Evolutionary conservation across 768 basidiomycete genomes (phyloP).

Genomic region (Asterophora parasitica): DNA sequence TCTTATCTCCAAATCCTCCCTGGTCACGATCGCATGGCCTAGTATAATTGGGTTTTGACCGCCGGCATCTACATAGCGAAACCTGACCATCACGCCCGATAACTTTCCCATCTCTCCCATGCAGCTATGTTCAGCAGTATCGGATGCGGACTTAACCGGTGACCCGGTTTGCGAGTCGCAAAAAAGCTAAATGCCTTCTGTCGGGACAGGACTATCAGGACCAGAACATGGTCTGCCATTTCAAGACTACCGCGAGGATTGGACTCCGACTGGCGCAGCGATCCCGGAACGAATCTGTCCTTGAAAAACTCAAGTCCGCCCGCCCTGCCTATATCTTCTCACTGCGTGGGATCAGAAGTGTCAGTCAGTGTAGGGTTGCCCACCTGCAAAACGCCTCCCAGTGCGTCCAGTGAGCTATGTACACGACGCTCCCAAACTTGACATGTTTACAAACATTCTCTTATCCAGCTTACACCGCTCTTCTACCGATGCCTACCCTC

Average conservation of each 20-base stretch:
- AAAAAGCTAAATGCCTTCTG: slow-evolving; percentile 8
- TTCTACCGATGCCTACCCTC: slow-evolving; percentile 8
- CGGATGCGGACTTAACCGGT: slow-evolving; percentile 7
- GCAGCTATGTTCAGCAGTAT: not conserved
- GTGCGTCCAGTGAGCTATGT: not conserved
- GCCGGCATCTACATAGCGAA: not conserved
- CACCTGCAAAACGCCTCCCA: slow-evolving; percentile 3
- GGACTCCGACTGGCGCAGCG: slow-evolving; percentile 3
- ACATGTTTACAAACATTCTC: not conserved
- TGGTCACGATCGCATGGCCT: not conserved
- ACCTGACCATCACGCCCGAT: not conserved
- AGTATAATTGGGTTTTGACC: not conserved
- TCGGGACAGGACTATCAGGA: slow-evolving; percentile 7
- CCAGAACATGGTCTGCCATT: slow-evolving; percentile 12
- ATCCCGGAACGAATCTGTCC: slow-evolving; percentile 18
- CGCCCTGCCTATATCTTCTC: slow-evolving; percentile 6
- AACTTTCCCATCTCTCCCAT: no score
- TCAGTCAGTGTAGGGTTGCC: slow-evolving; percentile 7
- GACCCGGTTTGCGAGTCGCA: slow-evolving; percentile 4
- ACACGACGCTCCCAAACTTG: no score
- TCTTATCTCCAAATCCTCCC: not conserved
- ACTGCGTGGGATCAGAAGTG: slow-evolving; percentile 9
- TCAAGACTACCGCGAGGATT: slow-evolving; percentile 9
- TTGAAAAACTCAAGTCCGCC: slow-evolving; percentile 18
- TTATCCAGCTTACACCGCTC: not conserved